Percentiles rank a stretch among this genome's conserved stretches.
Conservation (phyloP, 2,329 filamentous ascomycete species). For the Fonsecaea erecta region DNA sequence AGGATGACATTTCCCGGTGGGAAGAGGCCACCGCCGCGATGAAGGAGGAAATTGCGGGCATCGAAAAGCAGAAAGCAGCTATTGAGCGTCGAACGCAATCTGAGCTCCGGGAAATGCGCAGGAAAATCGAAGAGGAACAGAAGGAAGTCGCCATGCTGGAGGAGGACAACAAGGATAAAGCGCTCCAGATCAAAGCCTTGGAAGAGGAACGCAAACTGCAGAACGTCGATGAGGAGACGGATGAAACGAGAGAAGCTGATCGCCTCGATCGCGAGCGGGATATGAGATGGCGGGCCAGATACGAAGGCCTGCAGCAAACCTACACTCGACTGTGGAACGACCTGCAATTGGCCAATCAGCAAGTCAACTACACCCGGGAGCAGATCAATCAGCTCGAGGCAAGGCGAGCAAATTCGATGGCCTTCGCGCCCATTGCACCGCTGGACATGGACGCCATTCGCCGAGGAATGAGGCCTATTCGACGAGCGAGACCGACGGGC, state of each 20-base stretch:
- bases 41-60: slow-evolving; percentile 53
- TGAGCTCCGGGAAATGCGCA: slow-evolving; percentile 48
- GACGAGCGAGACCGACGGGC: slow-evolving; percentile 50
- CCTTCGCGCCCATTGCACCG: slow-evolving; percentile 47
- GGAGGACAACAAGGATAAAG: slow-evolving; percentile 65
- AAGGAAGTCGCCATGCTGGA: slow-evolving; percentile 61
- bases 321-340: slow-evolving; percentile 44
- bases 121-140: slow-evolving; percentile 53
- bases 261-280: slow-evolving; percentile 56
- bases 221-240: slow-evolving; percentile 52
- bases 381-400: slow-evolving; percentile 40
- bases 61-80: slow-evolving; percentile 49
- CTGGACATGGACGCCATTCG: slow-evolving; percentile 50
- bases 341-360: slow-evolving; percentile 33
- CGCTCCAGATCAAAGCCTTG: slow-evolving; percentile 63
- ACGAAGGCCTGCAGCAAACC: slow-evolving; percentile 49
- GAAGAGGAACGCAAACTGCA: slow-evolving; percentile 62
- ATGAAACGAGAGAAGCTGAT: slow-evolving; percentile 57
- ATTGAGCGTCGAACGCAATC: slow-evolving; percentile 48
- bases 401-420: slow-evolving; percentile 49
- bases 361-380: slow-evolving; percentile 34
- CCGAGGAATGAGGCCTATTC: slow-evolving; percentile 46
- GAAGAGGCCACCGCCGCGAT: slow-evolving; percentile 59
- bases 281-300: slow-evolving; percentile 52
- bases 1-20: slow-evolving; percentile 65